Conservation (phyloP, 306 rosid species). For the Lathyrus oleraceus region DNA sequence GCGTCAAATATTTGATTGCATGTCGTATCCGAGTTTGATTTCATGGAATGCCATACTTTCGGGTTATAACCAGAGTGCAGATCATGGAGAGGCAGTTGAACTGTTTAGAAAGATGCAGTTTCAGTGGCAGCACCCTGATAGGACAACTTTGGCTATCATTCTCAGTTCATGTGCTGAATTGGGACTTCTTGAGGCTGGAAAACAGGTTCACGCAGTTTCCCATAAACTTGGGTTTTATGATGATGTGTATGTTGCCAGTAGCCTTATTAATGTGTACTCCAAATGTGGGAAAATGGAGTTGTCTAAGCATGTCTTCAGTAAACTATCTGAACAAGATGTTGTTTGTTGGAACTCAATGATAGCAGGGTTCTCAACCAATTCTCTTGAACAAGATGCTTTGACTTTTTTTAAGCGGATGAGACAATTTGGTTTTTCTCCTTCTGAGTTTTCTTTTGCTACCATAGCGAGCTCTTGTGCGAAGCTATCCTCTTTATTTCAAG, state of each 20-base stretch:
- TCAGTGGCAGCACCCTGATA: conserved; percentile 52
- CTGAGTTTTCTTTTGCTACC: conserved; percentile 71
- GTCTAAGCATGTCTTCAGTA: conserved; percentile 54
- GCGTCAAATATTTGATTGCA: conserved; percentile 65
- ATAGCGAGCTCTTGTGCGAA: conserved; percentile 61
- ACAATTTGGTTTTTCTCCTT: conserved; percentile 48
- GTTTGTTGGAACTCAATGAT: conserved; percentile 88
- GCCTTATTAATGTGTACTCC: conserved; percentile 67
- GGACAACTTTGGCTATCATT: conserved; percentile 64
- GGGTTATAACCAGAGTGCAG: conserved; percentile 56
- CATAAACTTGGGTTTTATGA: conserved; percentile 44
- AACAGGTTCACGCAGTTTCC: conserved; percentile 67
- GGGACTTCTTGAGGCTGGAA: conserved; percentile 58
- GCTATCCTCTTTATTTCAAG: conserved; percentile 67
- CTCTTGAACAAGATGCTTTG: conserved; percentile 67
- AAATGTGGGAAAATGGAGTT: conserved; percentile 66
- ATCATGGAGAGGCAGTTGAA: conserved; percentile 52
- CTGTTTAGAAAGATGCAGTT: conserved; percentile 74
- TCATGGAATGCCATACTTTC: conserved; percentile 89
- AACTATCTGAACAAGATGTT: conserved; percentile 54
- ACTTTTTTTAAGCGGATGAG: conserved; percentile 55
- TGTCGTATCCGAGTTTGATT: conserved; percentile 57
- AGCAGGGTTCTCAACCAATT: conserved; percentile 61
- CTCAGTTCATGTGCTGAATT: conserved; percentile 68
- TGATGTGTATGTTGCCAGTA: conserved; percentile 66